A percentile compares a stretch with the other conserved stretches of the same genome.
These are phyloP conservation scores for Nitzschia sp. DNA, from an alignment of 108 stramenopile genomes.

Conservation along the genomic window DNA sequence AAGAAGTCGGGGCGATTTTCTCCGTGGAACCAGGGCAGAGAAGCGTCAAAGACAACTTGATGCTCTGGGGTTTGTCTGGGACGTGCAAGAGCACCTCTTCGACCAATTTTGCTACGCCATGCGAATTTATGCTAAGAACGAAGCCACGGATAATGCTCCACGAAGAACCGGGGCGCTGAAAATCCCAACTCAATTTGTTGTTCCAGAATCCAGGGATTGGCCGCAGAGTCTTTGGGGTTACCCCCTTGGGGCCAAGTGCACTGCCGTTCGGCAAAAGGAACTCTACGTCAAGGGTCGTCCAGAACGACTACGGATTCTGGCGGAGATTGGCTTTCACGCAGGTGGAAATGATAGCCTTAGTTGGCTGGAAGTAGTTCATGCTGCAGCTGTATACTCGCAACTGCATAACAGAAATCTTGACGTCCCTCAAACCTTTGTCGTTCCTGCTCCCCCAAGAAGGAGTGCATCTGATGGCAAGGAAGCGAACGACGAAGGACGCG, in stretches of 20 bases:
- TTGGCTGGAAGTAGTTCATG: constrained; percentile 85
- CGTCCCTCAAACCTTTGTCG: constrained; percentile 68
- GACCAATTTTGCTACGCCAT: constrained; percentile 57
- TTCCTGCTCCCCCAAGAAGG: constrained; percentile 52
- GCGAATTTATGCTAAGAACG: constrained; percentile 51
- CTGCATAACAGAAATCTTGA: constrained; percentile 67
- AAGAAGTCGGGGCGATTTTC: constrained; percentile 65
- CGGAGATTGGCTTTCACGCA: constrained; percentile 71
- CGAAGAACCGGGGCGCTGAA: constrained; percentile 32
- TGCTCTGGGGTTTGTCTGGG: constrained; percentile 79
- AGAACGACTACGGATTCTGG: constrained; percentile 48
- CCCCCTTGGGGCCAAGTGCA: constrained; percentile 75
- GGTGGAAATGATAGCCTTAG: constrained; percentile 70
- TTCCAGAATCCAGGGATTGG: constrained; percentile 64
- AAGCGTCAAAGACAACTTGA: constrained; percentile 61
- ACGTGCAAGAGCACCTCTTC: constrained; percentile 63
- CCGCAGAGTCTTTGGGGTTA: constrained; percentile 71
- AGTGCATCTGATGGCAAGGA: neutral
- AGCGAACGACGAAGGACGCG: constrained; percentile 2
- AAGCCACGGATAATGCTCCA: constrained; percentile 13
- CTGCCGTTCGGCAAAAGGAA: constrained; percentile 79
- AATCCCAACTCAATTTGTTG: constrained; percentile 71
- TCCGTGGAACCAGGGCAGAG: constrained; percentile 39
- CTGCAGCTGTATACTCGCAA: constrained; percentile 82
- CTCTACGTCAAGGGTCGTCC: constrained; percentile 78